Evolutionary conservation across 2,329 filamentous ascomycete species (phyloP), one percentile per base, ranked within the genome.

Genomic region (Claviceps capensis): DNA sequence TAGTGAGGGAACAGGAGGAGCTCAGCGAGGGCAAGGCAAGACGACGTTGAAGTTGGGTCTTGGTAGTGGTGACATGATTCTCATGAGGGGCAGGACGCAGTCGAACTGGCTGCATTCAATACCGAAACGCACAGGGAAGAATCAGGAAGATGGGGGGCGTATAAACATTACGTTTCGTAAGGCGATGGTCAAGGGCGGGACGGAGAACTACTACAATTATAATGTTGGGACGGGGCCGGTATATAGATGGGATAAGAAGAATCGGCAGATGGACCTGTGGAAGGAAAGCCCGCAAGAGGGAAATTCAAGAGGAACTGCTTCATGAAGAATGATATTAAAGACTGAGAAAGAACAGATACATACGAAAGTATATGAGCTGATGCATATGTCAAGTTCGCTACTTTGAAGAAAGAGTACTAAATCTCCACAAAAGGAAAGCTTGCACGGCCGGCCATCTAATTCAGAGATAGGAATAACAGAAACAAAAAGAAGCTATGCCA

Each of bases 201-300:
- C 85, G 30, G 82, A 88, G 60, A 91, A 91, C 65, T 90, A 91
- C 65, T 89, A 91, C 65, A 79, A 81, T 61, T 91, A 91, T 67
- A 91, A 91, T 67, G 83, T 90, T 49, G 86, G 86, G 0, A 74
- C 66, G 41, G 86, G 86, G 1, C 73, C 70, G 1, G 77, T 83
- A n/a, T 84, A 81, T 64, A 75, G 73, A 59, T 90, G 86, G 86
- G 73, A 86, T 63, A 71, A 70, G 17, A 63, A 56, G 47, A 69
- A 65, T 54, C 68, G 74, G 55, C 77, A 81, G 58, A 76, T 77
- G 74, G 62, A 59, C 53, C 51, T 63, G 46, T 72, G 67, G 67
- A 67, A 65, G 53, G 52, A 59, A 48, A 30, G 7, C 30, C 2
- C 30, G 43, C 16, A 16, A 47, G 17, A 19, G 49, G 53, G 51